These are phyloP conservation scores for Platanus orientalis DNA, from an alignment of 164 flowering plant species.

Conservation along the genomic window DNA sequence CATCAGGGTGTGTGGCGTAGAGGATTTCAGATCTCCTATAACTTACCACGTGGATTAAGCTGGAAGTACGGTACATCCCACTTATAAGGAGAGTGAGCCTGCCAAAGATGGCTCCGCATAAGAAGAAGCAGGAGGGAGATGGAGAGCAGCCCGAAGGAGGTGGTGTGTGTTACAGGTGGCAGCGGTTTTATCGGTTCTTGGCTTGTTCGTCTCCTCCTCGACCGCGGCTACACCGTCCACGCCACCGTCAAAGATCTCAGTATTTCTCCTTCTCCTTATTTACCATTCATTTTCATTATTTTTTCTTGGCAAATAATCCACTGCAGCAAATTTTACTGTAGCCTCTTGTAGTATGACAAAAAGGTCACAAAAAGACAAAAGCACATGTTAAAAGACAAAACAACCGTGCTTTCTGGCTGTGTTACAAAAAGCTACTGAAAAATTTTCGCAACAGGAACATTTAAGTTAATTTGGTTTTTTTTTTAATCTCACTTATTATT, in stretches of 20 bases:
- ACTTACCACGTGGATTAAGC: too few relatives aligned
- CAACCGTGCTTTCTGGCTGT: too few relatives aligned
- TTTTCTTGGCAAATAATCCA: neutral
- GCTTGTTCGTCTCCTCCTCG: conserved; percentile 28
- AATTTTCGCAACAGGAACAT: neutral
- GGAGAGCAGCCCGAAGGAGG: conserved; percentile 1
- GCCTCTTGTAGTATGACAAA: too few relatives aligned
- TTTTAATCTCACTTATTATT: neutral
- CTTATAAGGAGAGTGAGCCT: neutral
- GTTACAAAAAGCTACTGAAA: too few relatives aligned
- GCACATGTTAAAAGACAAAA: too few relatives aligned
- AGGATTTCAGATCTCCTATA: too few relatives aligned
- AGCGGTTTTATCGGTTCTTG: conserved; percentile 36
- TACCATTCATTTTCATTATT: neutral
- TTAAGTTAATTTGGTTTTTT: neutral
- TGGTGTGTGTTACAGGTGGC: conserved; percentile 34
- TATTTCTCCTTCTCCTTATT: neutral
- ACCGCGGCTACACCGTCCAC: conserved; percentile 31
- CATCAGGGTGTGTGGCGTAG: too few relatives aligned
- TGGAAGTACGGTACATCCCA: too few relatives aligned
- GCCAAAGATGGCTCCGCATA: too few relatives aligned
- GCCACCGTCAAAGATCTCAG: conserved; percentile 33
- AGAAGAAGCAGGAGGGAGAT: too few relatives aligned
- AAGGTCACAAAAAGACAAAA: too few relatives aligned
- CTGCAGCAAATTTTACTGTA: too few relatives aligned